Conservation (phyloP, 202 grass and related monocot species). For the Cymbopogon flexuosus region DNA sequence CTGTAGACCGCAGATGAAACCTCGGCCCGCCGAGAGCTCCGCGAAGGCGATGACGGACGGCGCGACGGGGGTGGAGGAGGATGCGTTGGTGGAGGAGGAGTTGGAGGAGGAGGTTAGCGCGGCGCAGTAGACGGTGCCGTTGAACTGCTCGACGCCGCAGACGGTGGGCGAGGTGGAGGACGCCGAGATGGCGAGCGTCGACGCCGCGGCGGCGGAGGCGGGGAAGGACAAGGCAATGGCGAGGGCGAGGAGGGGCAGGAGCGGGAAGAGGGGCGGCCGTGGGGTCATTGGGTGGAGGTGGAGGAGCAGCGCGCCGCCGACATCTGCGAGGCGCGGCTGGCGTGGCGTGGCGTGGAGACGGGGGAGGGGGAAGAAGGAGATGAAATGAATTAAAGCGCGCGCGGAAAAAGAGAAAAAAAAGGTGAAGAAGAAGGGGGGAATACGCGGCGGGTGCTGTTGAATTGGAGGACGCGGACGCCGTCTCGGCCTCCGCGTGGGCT, state of each 20-base stretch:
- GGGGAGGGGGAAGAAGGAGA: neutral
- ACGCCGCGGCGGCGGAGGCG: slow-evolving; percentile 7
- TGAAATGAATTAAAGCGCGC: slow-evolving; percentile 23
- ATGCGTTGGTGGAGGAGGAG: neutral
- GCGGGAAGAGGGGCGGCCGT: neutral
- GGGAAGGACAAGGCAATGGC: neutral
- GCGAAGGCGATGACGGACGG: slow-evolving; percentile 13
- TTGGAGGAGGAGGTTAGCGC: neutral
- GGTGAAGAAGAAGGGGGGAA: neutral
- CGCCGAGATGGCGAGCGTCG: slow-evolving; percentile 54
- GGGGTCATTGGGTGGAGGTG: slow-evolving; percentile 35
- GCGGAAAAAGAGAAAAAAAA: neutral
- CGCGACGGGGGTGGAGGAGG: neutral
- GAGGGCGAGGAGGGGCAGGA: neutral
- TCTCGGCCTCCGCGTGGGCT: neutral
- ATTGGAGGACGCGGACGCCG: neutral
- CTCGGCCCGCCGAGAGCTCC: slow-evolving; percentile 53
- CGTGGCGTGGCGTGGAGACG: neutral
- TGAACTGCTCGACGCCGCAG: slow-evolving; percentile 41
- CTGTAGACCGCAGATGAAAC: slow-evolving; percentile 41
- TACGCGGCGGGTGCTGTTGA: neutral
- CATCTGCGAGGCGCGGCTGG: slow-evolving; percentile 24
- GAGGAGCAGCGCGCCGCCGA: slow-evolving; percentile 17
- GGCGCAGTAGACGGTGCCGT: slow-evolving; percentile 46
- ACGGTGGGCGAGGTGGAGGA: slow-evolving; percentile 29